Conservation (phyloP, 1,284 basidiomycete species). For the Cutaneotrichosporon dermatis region DNA sequence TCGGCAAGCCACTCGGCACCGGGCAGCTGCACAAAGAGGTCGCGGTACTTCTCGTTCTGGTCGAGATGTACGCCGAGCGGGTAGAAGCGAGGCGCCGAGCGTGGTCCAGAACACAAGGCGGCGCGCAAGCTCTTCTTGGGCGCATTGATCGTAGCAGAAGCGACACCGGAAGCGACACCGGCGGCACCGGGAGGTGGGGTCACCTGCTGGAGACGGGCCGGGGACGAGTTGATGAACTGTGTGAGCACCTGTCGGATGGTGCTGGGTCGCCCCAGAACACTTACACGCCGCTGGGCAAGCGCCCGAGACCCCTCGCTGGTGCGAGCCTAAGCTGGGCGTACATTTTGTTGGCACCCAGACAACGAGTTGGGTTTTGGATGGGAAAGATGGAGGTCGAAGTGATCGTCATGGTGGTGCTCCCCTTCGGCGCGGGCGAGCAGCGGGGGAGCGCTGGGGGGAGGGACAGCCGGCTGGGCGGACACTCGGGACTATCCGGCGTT, state of each 20-base stretch:
- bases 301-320: slow-evolving; percentile 26
- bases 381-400: background rate
- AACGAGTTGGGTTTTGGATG: background rate
- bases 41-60: slow-evolving; percentile 50
- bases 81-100: slow-evolving; percentile 50
- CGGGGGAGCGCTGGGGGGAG: too few relatives aligned
- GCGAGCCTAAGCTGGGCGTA: slow-evolving; percentile 34
- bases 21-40: slow-evolving; percentile 55
- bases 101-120: slow-evolving; percentile 48
- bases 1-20: slow-evolving; percentile 68
- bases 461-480: background rate
- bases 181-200: slow-evolving; percentile 24
- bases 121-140: slow-evolving; percentile 33
- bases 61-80: slow-evolving; percentile 49
- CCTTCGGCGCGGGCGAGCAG: background rate
- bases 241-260: background rate
- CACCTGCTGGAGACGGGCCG: slow-evolving; percentile 21
- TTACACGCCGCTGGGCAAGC: slow-evolving; percentile 34
- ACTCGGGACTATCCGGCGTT: slow-evolving; percentile 3
- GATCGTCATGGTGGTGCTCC: too few relatives aligned
- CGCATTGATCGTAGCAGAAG: slow-evolving; percentile 13
- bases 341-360: slow-evolving; percentile 23
- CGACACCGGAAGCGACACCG: slow-evolving; percentile 8
- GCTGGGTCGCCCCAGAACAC: slow-evolving; percentile 4
- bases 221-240: slow-evolving; percentile 31